These are phyloP conservation scores for Tuber calosporum DNA, from an alignment of 495 filamentous ascomycete genomes.

Conservation along the genomic window DNA sequence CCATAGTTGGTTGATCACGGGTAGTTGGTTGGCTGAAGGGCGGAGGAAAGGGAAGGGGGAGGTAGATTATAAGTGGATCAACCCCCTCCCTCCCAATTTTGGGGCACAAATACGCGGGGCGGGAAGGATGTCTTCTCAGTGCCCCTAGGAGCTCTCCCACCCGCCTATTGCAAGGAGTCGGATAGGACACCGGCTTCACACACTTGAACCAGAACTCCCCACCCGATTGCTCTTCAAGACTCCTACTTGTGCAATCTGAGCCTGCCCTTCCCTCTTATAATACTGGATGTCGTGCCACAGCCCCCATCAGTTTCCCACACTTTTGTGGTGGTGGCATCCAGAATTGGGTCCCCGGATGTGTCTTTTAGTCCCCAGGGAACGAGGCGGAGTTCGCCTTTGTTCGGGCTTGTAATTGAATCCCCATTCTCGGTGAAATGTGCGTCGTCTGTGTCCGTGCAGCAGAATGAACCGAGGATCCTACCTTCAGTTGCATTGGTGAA, in stretches of 20 bases:
- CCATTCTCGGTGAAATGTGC: slow-evolving; percentile 60
- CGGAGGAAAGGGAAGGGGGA: slow-evolving; percentile 7
- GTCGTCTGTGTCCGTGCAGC: slow-evolving; percentile 90
- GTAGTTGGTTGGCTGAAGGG: slow-evolving; percentile 11
- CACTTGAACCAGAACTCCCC: slow-evolving; percentile 85
- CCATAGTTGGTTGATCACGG: slow-evolving; percentile 39
- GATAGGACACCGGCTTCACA: slow-evolving; percentile 80
- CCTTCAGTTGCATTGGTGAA: slow-evolving; percentile 69
- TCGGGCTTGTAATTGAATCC: slow-evolving; percentile 62
- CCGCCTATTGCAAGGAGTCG: slow-evolving; percentile 83
- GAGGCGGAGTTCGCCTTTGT: slow-evolving; percentile 63
- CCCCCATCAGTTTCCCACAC: slow-evolving; percentile 92
- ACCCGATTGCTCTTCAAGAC: slow-evolving; percentile 64
- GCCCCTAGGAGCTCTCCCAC: slow-evolving; percentile 68
- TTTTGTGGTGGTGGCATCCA: slow-evolving; percentile 68
- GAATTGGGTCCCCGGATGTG: slow-evolving; percentile 58
- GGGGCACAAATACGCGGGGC: slow-evolving; percentile 88
- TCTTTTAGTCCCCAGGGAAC: slow-evolving; percentile 71
- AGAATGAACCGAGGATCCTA: slow-evolving; percentile 86
- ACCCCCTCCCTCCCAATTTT: slow-evolving; percentile 85
- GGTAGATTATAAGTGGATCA: slow-evolving; percentile 79
- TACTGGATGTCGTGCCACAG: slow-evolving; percentile 89
- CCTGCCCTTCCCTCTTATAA: slow-evolving; percentile 54
- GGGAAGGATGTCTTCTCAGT: slow-evolving; percentile 68
- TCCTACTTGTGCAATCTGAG: slow-evolving; percentile 62